Evolutionary conservation across 306 rosid species (phyloP), one percentile per base, ranked within the genome.

Genomic region (Ziziphus jujuba): DNA sequence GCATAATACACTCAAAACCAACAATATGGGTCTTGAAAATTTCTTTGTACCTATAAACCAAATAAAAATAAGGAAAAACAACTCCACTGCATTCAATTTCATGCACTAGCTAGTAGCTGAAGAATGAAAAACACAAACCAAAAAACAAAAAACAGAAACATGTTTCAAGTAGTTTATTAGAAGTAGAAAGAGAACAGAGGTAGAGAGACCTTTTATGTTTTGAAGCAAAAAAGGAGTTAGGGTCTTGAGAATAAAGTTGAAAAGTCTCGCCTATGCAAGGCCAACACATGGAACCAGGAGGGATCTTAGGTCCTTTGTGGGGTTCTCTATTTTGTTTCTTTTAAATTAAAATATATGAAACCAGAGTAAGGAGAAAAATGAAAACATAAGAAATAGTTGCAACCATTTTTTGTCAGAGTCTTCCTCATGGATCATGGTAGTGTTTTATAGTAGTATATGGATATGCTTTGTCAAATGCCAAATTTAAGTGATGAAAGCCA

Each of bases 231-330:
- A 86, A 92, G 24, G 73, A 53, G 54, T 81, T 87, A 1, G 97
- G 96, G 64, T 90, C 73, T 68, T 83, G 90, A 40, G 97, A 84
- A 61, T 93, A 88, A 56, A 93, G 81, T 72, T 82, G 97, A 38
- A 86, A 84, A 61, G 97, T 93, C 47, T 93, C 95, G 66, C 99
- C 99, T 24, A 88, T 67, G 81, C 80, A 75, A 1, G 99, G 99
- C 97, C 97, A 93, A 8, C 99, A 96, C 86, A 87, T 80, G 56
- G 97, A 88, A n/a, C 97, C 99, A 7, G 99, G 97, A 51, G 99
- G 99, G 64, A 90, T 96, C 76, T 86, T 56, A 6, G 79, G 61
- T 63, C 35, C 64, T 47, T 66, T 56, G 13, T 61, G 63, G 28
- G 76, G 52, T 63, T 67, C 76, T 79, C 25, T 43, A 13, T n/a